A percentile compares a stretch with the other conserved stretches of the same genome.
phyloP scores from a whole-genome alignment of 176 grass and related monocot species.

The Lolium perenne region DNA sequence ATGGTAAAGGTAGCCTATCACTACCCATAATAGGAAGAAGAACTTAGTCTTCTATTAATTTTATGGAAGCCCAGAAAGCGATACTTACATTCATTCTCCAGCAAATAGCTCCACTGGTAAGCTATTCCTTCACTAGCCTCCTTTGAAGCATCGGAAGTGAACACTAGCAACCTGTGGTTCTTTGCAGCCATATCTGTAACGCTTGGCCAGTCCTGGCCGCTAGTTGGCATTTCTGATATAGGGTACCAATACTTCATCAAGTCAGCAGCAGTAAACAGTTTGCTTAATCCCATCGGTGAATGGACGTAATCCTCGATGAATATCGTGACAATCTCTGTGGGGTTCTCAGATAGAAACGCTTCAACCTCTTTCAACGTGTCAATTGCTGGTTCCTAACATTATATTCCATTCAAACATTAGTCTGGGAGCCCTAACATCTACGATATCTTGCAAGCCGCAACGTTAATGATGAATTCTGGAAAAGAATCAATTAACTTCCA shows the following conservation, averaged over 20 bases:
- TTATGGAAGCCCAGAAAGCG: neutral
- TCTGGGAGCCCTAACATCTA: neutral
- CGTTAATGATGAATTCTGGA: neutral
- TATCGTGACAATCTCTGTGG: slow-evolving; percentile 90
- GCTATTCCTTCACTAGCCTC: slow-evolving; percentile 91
- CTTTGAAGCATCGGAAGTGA: slow-evolving; percentile 89
- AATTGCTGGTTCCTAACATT: slow-evolving; percentile 83
- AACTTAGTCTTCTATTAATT: neutral
- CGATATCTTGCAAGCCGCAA: neutral
- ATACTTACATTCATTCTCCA: slow-evolving; percentile 96
- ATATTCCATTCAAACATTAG: slow-evolving; percentile 46
- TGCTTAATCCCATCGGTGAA: slow-evolving; percentile 78
- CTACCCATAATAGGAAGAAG: neutral
- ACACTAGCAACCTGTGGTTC: slow-evolving; percentile 80
- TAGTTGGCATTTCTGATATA: slow-evolving; percentile 77
- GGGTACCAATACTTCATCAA: slow-evolving; percentile 91
- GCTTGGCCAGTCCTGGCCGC: slow-evolving; percentile 86
- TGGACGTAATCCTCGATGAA: slow-evolving; percentile 95
- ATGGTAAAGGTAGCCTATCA: neutral
- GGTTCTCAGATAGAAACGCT: slow-evolving; percentile 83
- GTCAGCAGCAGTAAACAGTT: slow-evolving; percentile 75
- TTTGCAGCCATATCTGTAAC: slow-evolving; percentile 87
- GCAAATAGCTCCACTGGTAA: slow-evolving; percentile 88
- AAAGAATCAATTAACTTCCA: slow-evolving; percentile 9
- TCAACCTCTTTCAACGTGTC: slow-evolving; percentile 94